phyloP scores from a whole-genome alignment of 2,329 filamentous ascomycete genomes.

The Clarireedia homoeocarpa region DNA sequence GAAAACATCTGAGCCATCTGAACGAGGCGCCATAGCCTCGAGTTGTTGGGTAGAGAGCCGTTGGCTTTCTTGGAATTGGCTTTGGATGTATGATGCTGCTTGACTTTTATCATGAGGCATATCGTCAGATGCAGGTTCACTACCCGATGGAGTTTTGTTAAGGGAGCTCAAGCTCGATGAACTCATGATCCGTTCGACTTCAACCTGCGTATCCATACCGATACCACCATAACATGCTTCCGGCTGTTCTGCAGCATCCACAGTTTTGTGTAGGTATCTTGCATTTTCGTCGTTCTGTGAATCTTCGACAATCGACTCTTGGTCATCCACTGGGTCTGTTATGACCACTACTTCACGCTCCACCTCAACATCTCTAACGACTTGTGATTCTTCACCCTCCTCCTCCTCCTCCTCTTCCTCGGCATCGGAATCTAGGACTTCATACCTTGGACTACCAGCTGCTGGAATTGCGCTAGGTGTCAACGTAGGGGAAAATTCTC shows the following conservation, averaged over 20 bases:
- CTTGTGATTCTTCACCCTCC: neutral
- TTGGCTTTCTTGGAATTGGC: constrained; percentile 36
- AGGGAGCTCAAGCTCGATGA: neutral
- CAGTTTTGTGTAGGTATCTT: neutral
- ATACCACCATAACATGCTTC: constrained; percentile 27
- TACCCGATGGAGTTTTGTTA: neutral
- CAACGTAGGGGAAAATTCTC: neutral
- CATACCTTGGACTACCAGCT: constrained; percentile 11
- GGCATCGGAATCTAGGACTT: constrained; percentile 26
- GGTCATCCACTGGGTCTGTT: neutral
- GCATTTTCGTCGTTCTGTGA: neutral
- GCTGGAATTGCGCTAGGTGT: neutral
- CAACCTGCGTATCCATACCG: constrained; percentile 22
- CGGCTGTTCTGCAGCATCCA: constrained; percentile 4
- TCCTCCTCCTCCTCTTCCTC: constrained; percentile 14
- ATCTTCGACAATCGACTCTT: neutral
- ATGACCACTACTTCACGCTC: no score
- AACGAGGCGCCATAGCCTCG: constrained; percentile 40
- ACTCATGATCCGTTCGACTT: constrained; percentile 12
- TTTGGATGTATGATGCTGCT: constrained; percentile 10
- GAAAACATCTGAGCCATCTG: constrained; percentile 45
- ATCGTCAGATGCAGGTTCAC: constrained; percentile 8
- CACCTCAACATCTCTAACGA: neutral
- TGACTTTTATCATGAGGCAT: neutral
- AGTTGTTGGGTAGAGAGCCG: constrained; percentile 43